A percentile compares a stretch with the other conserved stretches of the same genome.
These are phyloP conservation scores for Diaporthe amygdali DNA, from an alignment of 2,329 filamentous ascomycete genomes.

Conservation along the genomic window DNA sequence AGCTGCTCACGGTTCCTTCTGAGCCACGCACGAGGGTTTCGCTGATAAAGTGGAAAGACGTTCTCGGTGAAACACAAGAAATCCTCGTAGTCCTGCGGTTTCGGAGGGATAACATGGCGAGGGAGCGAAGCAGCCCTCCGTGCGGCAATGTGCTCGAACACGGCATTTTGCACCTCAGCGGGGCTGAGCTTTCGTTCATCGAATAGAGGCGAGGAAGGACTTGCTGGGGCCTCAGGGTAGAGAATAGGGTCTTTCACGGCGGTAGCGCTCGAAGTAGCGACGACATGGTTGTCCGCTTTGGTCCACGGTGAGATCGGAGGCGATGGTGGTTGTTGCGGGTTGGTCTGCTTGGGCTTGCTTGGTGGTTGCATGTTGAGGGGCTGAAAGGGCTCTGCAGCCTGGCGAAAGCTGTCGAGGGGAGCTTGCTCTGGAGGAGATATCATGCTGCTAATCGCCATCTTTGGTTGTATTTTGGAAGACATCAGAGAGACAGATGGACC, in stretches of 20 bases:
- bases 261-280: constrained; percentile 31
- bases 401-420: constrained; percentile 55
- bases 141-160: constrained; percentile 56
- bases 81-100: constrained; percentile 58
- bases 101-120: constrained; percentile 45
- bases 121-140: constrained; percentile 46
- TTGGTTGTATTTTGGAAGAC: constrained; percentile 30
- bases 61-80: constrained; percentile 58
- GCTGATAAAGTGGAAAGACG: constrained; percentile 50
- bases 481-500: neutral
- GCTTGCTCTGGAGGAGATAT: constrained; percentile 62
- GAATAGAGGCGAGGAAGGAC: constrained; percentile 56
- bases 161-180: constrained; percentile 44
- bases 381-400: constrained; percentile 1
- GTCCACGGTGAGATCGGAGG: constrained; percentile 63
- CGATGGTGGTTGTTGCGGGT: constrained; percentile 49
- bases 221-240: constrained; percentile 54
- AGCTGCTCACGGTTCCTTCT: constrained; percentile 56
- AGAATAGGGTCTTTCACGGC: constrained; percentile 61
- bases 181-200: constrained; percentile 44
- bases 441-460: constrained; percentile 62
- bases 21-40: constrained; percentile 54
- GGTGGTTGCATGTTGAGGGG: constrained; percentile 32
- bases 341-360: constrained; percentile 27
- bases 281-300: constrained; percentile 42